Base-by-base conservation (phyloP, 768 basidiomycete species). In the Mycena kentingensis region DNA sequence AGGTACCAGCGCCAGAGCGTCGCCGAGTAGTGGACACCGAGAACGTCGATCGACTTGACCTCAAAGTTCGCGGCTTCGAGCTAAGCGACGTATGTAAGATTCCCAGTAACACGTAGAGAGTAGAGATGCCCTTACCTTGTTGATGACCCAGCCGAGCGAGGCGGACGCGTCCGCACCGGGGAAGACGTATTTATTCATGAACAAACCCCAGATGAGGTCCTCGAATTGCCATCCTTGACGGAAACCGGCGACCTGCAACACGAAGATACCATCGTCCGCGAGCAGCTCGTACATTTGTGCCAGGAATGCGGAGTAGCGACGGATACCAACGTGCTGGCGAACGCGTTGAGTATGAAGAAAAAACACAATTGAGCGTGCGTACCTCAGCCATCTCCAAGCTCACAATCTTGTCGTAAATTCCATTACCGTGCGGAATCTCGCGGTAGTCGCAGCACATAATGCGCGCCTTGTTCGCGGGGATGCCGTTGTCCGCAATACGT, bases 171-270 rank as follows among this genome's bases (percentile, higher is more conserved):
- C 97, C 3, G 96, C 97, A 66, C 96, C 96, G 38, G 97, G 96
- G 87, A 99, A 99, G 67, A 99, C 74, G 60, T 99, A 98, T 65
- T 94, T 94, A 82, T 91, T 95, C 93, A 95, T 95, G 77, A 95
- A 96, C 21, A 95, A 79, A 60, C 93, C 94, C 90, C 97, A 99
- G 61, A 93, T 85, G 51, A 99, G 84, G 67, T 99, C 97, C 76
- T 99, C 97, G 60, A 87, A 98, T 68, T 98, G 97, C 97, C 97
- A 99, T n/a, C 78, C 69, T 4, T 94, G 94, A 29, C 96, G 86
- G 60, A 98, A 75, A 55, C 97, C 97, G 42, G 97, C 93, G n/a
- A 99, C 96, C 73, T 99, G 97, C 75, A 95, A 81, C 38, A 98
- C 90, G 64, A 98, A 88, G 52, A 87, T 82, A 27, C 97, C 97